Percentiles rank a stretch among this genome's conserved stretches.
phyloP scores from a whole-genome alignment of 805 yeast genomes.

The Kazachstania taianensis region DNA sequence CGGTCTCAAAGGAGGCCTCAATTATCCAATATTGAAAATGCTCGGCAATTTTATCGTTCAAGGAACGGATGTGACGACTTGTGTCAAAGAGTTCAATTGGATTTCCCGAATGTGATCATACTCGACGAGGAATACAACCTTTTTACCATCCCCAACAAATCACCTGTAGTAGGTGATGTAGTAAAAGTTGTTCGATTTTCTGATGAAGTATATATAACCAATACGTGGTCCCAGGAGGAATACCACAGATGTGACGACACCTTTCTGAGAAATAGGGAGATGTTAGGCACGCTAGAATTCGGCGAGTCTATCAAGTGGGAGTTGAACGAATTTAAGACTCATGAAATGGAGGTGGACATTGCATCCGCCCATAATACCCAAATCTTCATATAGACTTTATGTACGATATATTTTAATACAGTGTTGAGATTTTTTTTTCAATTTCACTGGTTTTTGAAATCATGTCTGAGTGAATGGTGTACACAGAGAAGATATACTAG shows the following conservation, averaged over 20 bases:
- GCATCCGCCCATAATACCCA: slow-evolving; percentile 53
- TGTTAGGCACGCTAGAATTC: slow-evolving; percentile 9
- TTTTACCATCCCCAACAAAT: too few species aligned
- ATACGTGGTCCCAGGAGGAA: slow-evolving; percentile 23
- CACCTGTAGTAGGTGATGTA: too few species aligned
- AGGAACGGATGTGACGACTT: slow-evolving; percentile 4
- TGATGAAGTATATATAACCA: slow-evolving; percentile 18
- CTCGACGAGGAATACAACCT: too few species aligned
- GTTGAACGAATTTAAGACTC: slow-evolving; percentile 51
- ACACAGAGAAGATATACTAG: too few species aligned
- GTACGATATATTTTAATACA: too few species aligned
- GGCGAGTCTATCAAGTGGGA: slow-evolving; percentile 45
- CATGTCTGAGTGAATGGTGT: too few species aligned
- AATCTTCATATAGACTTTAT: slow-evolving; percentile 31
- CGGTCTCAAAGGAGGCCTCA: slow-evolving; percentile 22
- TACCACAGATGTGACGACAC: slow-evolving; percentile 23
- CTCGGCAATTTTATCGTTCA: slow-evolving; percentile 15
- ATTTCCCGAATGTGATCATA: too few species aligned
- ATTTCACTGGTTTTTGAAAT: too few species aligned
- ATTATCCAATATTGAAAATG: slow-evolving; percentile 12
- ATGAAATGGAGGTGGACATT: slow-evolving; percentile 61
- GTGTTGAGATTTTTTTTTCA: too few species aligned
- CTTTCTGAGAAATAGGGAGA: slow-evolving; percentile 3
- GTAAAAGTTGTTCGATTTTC: slow-evolving; percentile 19
- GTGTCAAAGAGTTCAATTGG: slow-evolving; percentile 1